Conservation (phyloP, 2,329 filamentous ascomycete genomes). For the Ceratocystis huliohia region DNA sequence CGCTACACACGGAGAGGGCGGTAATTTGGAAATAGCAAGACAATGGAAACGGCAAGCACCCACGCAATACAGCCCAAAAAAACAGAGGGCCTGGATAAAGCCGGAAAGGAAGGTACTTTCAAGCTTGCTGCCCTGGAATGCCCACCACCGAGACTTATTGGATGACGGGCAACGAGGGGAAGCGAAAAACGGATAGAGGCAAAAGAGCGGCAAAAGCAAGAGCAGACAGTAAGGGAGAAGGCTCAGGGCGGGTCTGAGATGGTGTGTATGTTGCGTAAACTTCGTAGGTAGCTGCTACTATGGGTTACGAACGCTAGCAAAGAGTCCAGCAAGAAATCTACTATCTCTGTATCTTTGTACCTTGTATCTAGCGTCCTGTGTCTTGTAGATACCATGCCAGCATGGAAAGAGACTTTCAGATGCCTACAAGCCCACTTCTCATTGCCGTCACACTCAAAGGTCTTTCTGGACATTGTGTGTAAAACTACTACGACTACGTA, state of each 20-base stretch:
- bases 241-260: not conserved
- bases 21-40: not conserved
- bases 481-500: not conserved
- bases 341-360: too few species aligned
- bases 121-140: constrained; percentile 1
- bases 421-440: not conserved
- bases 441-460: not conserved
- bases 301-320: not conserved
- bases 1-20: not conserved
- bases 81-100: not conserved
- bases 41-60: not conserved
- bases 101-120: not conserved
- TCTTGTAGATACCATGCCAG: not conserved
- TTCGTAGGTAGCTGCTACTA: not conserved
- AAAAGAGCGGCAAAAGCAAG: not conserved
- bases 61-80: not conserved
- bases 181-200: not conserved
- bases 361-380: not conserved
- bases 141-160: not conserved
- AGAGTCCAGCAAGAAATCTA: not conserved
- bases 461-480: too few species aligned
- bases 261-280: not conserved
- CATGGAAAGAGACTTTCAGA: not conserved
- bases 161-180: not conserved
- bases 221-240: not conserved